Conservation (phyloP, 345 rosid species). For the Eucalyptus cloeziana region DNA sequence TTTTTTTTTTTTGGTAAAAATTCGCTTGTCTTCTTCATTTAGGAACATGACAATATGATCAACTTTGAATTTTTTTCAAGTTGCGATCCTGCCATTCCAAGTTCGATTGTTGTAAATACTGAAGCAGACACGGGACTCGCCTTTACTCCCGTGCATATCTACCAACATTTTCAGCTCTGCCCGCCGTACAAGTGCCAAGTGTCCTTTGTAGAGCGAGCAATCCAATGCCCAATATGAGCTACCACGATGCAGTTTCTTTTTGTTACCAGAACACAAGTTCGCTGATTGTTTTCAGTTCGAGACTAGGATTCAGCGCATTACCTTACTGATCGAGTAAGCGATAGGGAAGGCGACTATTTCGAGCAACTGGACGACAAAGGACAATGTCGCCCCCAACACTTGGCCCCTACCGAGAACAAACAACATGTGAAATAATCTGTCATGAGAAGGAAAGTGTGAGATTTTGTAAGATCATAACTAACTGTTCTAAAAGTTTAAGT, state of each 20-base stretch:
- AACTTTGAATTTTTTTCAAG: not conserved
- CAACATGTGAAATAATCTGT: conserved; percentile 80
- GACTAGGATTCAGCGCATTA: not conserved
- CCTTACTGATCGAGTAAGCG: conserved; percentile 96
- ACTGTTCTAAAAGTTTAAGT: too few species aligned
- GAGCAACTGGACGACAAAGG: conserved; percentile 64
- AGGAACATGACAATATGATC: not conserved
- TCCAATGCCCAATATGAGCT: conserved; percentile 40
- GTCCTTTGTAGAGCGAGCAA: conserved; percentile 50
- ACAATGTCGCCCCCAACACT: conserved; percentile 69
- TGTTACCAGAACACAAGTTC: not conserved
- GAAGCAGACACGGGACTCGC: not conserved
- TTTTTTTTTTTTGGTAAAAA: too few species aligned
- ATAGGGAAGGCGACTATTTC: conserved; percentile 68
- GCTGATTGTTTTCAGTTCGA: not conserved
- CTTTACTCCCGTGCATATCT: conserved; percentile 74
- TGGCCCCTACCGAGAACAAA: conserved; percentile 80
- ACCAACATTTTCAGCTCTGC: conserved; percentile 72
- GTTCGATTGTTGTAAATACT: not conserved
- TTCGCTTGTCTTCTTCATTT: not conserved
- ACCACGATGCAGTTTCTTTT: not conserved
- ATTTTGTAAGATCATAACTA: too few species aligned
- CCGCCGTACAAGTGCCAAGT: conserved; percentile 51
- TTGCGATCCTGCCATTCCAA: not conserved
- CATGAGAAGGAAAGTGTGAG: not conserved